These are phyloP conservation scores for Ascomycota sp. DNA, from an alignment of 2,329 filamentous ascomycete species.

Conservation along the genomic window DNA sequence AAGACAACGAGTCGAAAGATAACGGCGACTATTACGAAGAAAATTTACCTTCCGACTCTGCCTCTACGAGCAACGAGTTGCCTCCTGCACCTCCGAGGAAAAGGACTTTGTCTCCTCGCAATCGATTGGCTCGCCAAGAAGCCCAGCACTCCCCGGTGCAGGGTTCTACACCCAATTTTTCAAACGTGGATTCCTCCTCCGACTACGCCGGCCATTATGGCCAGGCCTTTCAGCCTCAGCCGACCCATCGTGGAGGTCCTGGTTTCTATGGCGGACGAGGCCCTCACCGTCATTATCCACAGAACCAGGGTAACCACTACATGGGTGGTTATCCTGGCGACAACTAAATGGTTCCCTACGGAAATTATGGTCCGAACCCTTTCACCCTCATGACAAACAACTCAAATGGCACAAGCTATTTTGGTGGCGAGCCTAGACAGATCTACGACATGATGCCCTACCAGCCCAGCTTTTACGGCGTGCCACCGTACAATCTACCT, in stretches of 20 bases:
- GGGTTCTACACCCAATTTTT: constrained; percentile 21
- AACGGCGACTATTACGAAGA: constrained; percentile 20
- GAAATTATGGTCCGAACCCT: constrained; percentile 17
- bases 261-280: constrained; percentile 9
- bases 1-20: constrained; percentile 20
- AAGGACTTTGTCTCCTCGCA: constrained; percentile 10
- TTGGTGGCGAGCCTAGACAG: constrained; percentile 15
- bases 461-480: constrained; percentile 10
- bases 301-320: constrained; percentile 25
- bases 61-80: constrained; percentile 23
- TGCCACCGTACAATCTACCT: constrained; percentile 4
- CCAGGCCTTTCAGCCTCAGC: constrained; percentile 5
- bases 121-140: constrained; percentile 13
- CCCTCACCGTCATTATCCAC: constrained; percentile 19
- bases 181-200: constrained; percentile 44
- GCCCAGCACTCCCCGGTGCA: constrained; percentile 17
- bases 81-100: constrained; percentile 5
- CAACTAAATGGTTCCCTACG: constrained; percentile 28
- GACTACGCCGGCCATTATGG: constrained; percentile 30
- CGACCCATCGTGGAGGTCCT: constrained; percentile 7
- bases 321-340: constrained; percentile 16
- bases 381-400: constrained; percentile 21
- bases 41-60: constrained; percentile 38
- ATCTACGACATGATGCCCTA: constrained; percentile 33
- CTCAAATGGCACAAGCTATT: constrained; percentile 19